Conservation (phyloP, 2,329 filamentous ascomycete genomes). For the Verruconis gallopava region DNA sequence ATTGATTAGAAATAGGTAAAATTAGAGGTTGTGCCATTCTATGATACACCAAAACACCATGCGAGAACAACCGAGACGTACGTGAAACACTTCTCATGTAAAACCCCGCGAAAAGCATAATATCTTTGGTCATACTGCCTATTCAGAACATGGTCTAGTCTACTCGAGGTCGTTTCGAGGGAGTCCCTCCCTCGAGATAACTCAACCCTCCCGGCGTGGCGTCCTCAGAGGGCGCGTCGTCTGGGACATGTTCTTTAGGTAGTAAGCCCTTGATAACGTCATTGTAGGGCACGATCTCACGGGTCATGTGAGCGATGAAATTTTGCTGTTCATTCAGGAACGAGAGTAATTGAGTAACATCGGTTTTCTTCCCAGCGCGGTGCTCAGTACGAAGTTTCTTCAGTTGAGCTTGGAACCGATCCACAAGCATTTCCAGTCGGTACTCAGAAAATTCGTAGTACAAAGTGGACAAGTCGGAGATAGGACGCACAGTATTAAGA, state of each 20-base stretch:
- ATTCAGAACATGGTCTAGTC: no score
- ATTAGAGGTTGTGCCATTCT: no score
- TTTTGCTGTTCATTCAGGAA: conserved; percentile 22
- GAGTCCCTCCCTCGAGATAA: no score
- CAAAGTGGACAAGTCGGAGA: conserved; percentile 44
- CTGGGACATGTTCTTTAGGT: conserved; percentile 18
- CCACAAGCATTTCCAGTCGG: conserved; percentile 45
- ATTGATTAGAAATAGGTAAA: no score
- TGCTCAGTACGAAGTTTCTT: conserved; percentile 29
- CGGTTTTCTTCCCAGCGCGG: conserved; percentile 19
- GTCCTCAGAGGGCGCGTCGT: no score
- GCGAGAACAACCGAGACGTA: no score
- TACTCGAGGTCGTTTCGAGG: no score
- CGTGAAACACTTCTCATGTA: no score
- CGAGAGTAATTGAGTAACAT: conserved; percentile 21
- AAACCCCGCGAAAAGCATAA: no score
- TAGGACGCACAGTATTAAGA: conserved; percentile 44
- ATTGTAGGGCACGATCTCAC: conserved; percentile 21
- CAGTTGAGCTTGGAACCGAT: conserved; percentile 38
- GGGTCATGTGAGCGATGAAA: conserved; percentile 23
- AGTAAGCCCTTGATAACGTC: conserved; percentile 19
- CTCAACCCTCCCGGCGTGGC: no score
- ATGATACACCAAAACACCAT: no score
- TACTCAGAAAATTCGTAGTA: conserved; percentile 52
- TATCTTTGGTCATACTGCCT: no score